phyloP scores from a whole-genome alignment of 495 filamentous ascomycete genomes.

The Penicillium alfredii region DNA sequence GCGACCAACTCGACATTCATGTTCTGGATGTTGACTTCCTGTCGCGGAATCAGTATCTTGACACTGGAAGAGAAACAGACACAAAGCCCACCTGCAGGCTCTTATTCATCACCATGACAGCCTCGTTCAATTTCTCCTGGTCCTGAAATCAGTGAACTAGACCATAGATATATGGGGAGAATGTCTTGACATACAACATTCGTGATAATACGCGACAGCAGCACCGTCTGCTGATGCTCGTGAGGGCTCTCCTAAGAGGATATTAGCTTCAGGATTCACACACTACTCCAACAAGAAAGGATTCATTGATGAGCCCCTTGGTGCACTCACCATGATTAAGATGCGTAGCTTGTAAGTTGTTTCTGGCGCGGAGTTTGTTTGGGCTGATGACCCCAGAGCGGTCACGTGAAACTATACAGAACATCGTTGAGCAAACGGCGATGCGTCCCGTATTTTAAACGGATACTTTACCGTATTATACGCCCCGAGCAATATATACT shows the following conservation, averaged over 20 bases:
- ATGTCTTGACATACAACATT: slow-evolving; percentile 90
- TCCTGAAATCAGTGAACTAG: no score
- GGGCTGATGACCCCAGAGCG: slow-evolving; percentile 2
- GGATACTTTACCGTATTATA: no score
- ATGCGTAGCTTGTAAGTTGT: no score
- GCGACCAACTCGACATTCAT: slow-evolving; percentile 98
- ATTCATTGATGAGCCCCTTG: no score
- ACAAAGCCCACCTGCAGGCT: slow-evolving; percentile 62
- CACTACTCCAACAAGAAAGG: no score
- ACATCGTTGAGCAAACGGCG: no score
- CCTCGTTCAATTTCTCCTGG: slow-evolving; percentile 97
- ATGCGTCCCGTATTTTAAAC: no score
- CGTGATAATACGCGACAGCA: slow-evolving; percentile 91
- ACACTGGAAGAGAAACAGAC: neutral
- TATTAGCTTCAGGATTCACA: neutral
- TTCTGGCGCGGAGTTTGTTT: slow-evolving; percentile 17
- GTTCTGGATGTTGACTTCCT: slow-evolving; percentile 97
- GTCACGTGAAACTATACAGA: slow-evolving; percentile 24
- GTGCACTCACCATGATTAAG: slow-evolving; percentile 18
- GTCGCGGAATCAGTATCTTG: slow-evolving; percentile 3
- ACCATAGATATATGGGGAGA: no score
- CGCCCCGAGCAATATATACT: slow-evolving; percentile 5
- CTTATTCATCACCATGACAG: slow-evolving; percentile 86
- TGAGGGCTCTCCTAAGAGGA: slow-evolving; percentile 80
- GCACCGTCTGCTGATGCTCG: slow-evolving; percentile 90